Percentiles rank a stretch among this genome's conserved stretches.
Evolutionary conservation across 2,329 filamentous ascomycete genomes (phyloP).

Genomic region (Pestalotiopsis sp.): DNA sequence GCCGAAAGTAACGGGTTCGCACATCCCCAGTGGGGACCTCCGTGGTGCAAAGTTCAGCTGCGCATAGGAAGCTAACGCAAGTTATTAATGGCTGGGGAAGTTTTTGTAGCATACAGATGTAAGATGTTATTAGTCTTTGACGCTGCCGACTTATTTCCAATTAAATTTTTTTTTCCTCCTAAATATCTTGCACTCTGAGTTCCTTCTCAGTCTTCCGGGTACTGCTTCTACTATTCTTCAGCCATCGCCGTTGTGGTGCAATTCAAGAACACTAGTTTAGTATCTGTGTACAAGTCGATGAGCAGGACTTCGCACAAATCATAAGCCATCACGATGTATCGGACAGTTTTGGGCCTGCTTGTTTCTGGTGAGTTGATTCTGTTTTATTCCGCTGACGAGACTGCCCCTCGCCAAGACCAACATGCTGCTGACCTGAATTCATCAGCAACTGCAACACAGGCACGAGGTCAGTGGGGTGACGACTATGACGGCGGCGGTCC

Average conservation of each 20-base stretch:
- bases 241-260: too few species aligned
- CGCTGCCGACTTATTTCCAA: background rate
- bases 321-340: background rate
- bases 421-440: background rate
- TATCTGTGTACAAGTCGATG: background rate
- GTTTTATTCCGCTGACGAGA: background rate
- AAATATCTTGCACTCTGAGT: too few species aligned
- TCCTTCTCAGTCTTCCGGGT: too few species aligned
- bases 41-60: background rate
- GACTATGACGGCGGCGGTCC: slow-evolving; percentile 1
- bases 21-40: slow-evolving; percentile 7
- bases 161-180: too few species aligned
- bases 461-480: slow-evolving; percentile 1
- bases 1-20: background rate
- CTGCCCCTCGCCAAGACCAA: background rate
- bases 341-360: background rate
- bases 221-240: too few species aligned
- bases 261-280: too few species aligned
- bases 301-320: background rate
- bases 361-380: background rate
- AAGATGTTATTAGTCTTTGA: background rate
- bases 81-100: background rate
- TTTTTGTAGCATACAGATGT: background rate
- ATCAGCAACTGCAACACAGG: background rate
- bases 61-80: background rate